A percentile compares a stretch with the other conserved stretches of the same genome.
Conservation (phyloP, 352 stramenopile genomes). For the Phytophthora megakarya region DNA sequence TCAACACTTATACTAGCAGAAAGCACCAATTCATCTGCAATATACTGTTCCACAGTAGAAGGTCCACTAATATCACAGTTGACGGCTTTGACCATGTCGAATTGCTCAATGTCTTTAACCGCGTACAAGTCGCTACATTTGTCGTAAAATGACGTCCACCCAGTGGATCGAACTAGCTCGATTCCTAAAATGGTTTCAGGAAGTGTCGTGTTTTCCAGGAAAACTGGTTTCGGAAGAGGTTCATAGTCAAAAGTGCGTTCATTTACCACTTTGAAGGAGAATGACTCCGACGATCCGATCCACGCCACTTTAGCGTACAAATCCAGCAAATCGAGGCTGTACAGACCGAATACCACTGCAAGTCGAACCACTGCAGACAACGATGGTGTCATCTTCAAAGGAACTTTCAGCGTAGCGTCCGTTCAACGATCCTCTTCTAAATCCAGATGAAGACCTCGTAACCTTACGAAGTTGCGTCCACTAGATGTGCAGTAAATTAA, state of each 20-base stretch:
- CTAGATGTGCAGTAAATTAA: no score
- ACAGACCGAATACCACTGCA: conserved; percentile 29
- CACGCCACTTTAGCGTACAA: conserved; percentile 40
- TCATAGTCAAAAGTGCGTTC: conserved; percentile 26
- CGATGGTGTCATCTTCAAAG: neutral
- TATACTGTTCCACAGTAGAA: conserved; percentile 9
- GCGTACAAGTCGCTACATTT: conserved; percentile 40
- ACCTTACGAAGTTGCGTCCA: neutral
- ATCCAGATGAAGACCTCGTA: no score
- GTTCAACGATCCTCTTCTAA: conserved; percentile 12
- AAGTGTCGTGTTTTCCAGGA: conserved; percentile 11
- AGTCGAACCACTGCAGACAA: conserved; percentile 22
- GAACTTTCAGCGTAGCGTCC: conserved; percentile 1
- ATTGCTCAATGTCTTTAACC: conserved; percentile 21
- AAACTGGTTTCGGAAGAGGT: conserved; percentile 22
- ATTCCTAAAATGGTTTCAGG: conserved; percentile 13
- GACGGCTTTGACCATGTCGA: conserved; percentile 37
- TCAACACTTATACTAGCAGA: conserved; percentile 50
- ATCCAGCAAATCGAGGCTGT: conserved; percentile 43
- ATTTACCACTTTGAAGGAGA: conserved; percentile 35
- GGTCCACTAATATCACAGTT: conserved; percentile 30
- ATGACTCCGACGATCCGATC: conserved; percentile 45
- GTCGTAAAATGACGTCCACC: conserved; percentile 44
- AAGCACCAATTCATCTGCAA: conserved; percentile 44
- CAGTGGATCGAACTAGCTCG: conserved; percentile 26